These are phyloP conservation scores for Axilococcus clingmanii DNA, from an alignment of 139 green algal species.

Conservation along the genomic window DNA sequence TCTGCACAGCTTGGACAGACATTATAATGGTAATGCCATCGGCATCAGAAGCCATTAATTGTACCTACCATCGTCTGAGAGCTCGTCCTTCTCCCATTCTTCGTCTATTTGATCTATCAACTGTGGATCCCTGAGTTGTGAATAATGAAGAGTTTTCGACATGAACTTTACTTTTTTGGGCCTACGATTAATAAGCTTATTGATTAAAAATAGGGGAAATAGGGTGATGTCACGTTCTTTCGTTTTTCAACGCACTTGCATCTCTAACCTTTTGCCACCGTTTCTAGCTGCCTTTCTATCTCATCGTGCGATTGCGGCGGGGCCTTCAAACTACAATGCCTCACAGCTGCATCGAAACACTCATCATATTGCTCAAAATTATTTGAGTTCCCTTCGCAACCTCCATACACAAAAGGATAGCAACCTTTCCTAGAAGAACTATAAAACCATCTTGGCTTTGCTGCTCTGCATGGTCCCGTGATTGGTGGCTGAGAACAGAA, in stretches of 20 bases:
- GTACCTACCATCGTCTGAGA: slow-evolving; percentile 16
- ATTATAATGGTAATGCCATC: neutral
- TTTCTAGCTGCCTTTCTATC: neutral
- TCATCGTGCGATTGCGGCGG: neutral
- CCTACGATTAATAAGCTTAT: too few species aligned
- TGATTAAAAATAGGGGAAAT: neutral
- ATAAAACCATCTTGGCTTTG: neutral
- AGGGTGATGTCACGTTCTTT: neutral
- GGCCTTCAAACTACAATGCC: neutral
- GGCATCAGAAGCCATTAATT: neutral
- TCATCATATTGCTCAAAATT: slow-evolving; percentile 1
- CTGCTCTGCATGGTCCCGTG: neutral
- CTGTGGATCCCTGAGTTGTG: slow-evolving; percentile 11
- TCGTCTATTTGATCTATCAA: slow-evolving; percentile 19
- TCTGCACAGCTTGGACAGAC: slow-evolving; percentile 10
- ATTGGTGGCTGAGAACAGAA: slow-evolving; percentile 1
- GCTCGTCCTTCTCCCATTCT: slow-evolving; percentile 18
- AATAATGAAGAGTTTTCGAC: slow-evolving; percentile 1
- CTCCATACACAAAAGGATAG: slow-evolving; percentile 1
- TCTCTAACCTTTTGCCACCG: neutral
- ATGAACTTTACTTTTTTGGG: too few species aligned
- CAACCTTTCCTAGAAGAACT: neutral
- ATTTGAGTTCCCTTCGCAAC: slow-evolving; percentile 3
- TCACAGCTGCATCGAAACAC: slow-evolving; percentile 1
- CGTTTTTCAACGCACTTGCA: neutral